Evolutionary conservation across 2,329 filamentous ascomycete genomes (phyloP), one percentile per base, ranked within the genome.

Genomic region (Septoria petroselini): DNA sequence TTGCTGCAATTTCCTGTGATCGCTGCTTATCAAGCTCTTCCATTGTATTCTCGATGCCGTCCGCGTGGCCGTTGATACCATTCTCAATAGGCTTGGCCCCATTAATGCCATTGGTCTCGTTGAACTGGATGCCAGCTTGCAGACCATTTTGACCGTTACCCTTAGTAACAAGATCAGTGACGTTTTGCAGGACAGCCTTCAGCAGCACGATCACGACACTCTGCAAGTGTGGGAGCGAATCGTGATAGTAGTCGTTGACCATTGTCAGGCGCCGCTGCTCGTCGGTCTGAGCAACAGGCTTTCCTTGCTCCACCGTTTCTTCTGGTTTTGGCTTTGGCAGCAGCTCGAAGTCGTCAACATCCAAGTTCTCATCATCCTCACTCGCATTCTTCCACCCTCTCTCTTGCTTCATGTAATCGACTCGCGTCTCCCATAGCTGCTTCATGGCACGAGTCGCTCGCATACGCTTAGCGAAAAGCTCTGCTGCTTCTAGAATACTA

Each of bases 391-490:
- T 83, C 88, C 90, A 98, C 7, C 93, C 93, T 47, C 93, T 80
- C 62, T 97, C 91, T 59, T 88, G 94, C 64, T 87, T 91, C 72
- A 96, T 84, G 59, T 94, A 98, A 21, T 82, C 82, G 62, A 96
- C 91, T 40, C 93, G 82, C 66, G 95, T 91, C 59, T 95, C 86
- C 91, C 93, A 98, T 11, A 98, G 75, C 70, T 98, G 93, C 48
- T 88, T 83, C 71, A 94, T 91, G 4, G 88, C 88, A 53, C 93
- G 79, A 0, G 90, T 95, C 79, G 95, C 95, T 59, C 91, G 82
- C 68, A 96, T 93, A 43, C 93, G 81, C 51, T 82, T 85, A 0
- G 91, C 88, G 68, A 98, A 98, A 1, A 98, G 75, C 64, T 93
- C 86, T 6, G 93, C 93, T 5, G 93, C 93, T 70, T 98, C 93